Evolutionary conservation across 1,284 basidiomycete genomes (phyloP), one percentile per base, ranked within the genome.

Genomic region (Apiotrichum siamense): DNA sequence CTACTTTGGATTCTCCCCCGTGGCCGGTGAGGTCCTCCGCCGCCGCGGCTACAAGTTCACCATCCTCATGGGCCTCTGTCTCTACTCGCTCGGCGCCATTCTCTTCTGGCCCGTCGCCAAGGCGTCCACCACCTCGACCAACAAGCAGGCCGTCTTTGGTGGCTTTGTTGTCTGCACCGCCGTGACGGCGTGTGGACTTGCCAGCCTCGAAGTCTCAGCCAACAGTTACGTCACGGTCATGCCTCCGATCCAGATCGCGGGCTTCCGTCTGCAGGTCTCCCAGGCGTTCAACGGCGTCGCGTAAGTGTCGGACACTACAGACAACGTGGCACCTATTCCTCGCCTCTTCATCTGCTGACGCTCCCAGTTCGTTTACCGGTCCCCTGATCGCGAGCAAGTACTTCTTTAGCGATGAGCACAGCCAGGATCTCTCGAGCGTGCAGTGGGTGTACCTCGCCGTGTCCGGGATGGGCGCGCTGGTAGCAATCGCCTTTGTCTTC

Each of bases 381-480:
- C 87, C 87, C 24, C 79, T 88, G 60, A 89, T 89, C 62, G 86
- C 86, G 21, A 82, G 83, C 17, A 72, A 75, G 62, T 86, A 82
- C 77, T 88, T 88, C 76, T 87, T 87, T 77, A 75, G 72, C 7
- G 85, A 80, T 3, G 78, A 73, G 47, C 83, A 86, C 66, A 78
- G 78, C 5, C 78, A 75, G 39, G 77, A 77, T 29, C 78, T 88
- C 31, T 81, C 80, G 58, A 86, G 81, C 39, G 83, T 89, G 15
- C 86, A 88, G 75, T 88, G 83, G 82, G 85, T 87, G 35, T 88
- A 89, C 70, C 81, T 88, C 33, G 86, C 84, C 15, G 86, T 88
- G 31, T 61, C 85, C 7, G 80, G 78, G 21, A 64, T 72, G 55
- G 70, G 72, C 54, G 62, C 82, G 33, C 58, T 79, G 23, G 78